phyloP scores from a whole-genome alignment of 2,329 filamentous ascomycete species.

The Epichloe bromicola region DNA sequence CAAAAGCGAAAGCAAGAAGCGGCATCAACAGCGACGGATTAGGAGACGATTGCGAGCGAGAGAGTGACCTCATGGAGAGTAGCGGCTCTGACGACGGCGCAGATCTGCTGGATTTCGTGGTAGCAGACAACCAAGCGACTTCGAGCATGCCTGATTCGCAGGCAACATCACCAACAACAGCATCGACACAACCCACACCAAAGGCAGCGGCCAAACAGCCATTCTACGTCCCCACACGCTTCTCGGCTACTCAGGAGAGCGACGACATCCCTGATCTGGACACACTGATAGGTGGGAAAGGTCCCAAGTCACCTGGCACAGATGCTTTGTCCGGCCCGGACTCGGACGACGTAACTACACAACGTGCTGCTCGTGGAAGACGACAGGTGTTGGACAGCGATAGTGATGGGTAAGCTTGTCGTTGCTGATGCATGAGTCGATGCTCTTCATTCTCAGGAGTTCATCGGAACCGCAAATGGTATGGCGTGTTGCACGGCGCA shows the following conservation, averaged over 20 bases:
- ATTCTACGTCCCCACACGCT: conserved; percentile 25
- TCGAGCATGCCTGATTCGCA: conserved; percentile 24
- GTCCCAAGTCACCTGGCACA: not conserved
- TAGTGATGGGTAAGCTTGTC: conserved; percentile 12
- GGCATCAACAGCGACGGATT: conserved; percentile 32
- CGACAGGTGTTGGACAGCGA: conserved; percentile 19
- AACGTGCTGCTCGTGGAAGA: conserved; percentile 14
- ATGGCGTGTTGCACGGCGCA: not conserved
- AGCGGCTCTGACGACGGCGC: conserved; percentile 35
- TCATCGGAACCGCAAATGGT: not conserved
- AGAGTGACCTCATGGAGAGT: conserved; percentile 32
- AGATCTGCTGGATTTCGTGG: conserved; percentile 44
- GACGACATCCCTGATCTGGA: conserved; percentile 26
- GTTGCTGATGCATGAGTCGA: not conserved
- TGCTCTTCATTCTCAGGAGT: no score
- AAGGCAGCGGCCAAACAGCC: conserved; percentile 13
- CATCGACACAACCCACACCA: conserved; percentile 9
- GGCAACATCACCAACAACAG: conserved; percentile 15
- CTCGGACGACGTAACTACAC: conserved; percentile 9
- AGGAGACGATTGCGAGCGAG: conserved; percentile 38
- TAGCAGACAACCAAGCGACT: conserved; percentile 31
- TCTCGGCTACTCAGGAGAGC: conserved; percentile 28
- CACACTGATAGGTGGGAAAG: conserved; percentile 10
- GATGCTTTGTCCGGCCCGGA: conserved; percentile 9
- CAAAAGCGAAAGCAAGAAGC: conserved; percentile 10